Percentiles rank a stretch among this genome's conserved stretches.
phyloP scores from a whole-genome alignment of 495 filamentous ascomycete genomes.

The Chaetomium cochliodes region DNA sequence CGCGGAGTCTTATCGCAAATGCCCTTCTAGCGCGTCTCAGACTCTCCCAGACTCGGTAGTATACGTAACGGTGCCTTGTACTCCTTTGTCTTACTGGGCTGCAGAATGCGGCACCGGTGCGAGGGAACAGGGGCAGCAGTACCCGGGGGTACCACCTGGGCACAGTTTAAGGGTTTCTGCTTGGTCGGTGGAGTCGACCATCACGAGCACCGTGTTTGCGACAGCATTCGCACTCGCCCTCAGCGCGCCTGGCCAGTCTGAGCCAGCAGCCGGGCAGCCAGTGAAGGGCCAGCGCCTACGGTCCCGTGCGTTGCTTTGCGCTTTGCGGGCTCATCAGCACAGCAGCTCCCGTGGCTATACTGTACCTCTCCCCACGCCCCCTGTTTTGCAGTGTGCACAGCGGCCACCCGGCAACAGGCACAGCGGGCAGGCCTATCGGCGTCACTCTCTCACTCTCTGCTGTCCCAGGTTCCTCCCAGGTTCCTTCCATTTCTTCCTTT shows the following conservation, averaged over 20 bases:
- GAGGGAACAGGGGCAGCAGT: slow-evolving; percentile 5
- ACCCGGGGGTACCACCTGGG: slow-evolving; percentile 26
- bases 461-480: slow-evolving; percentile 22
- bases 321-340: slow-evolving; percentile 15
- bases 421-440: slow-evolving; percentile 22
- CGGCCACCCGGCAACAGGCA: slow-evolving; percentile 18
- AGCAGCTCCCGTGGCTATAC: slow-evolving; percentile 10
- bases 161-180: slow-evolving; percentile 3
- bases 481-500: slow-evolving; percentile 27
- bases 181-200: slow-evolving; percentile 20
- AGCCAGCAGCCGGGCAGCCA: too few species aligned
- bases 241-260: neutral
- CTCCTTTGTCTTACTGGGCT: slow-evolving; percentile 14
- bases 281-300: slow-evolving; percentile 6
- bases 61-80: slow-evolving; percentile 20
- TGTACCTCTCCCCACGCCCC: neutral
- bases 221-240: slow-evolving; percentile 18
- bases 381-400: slow-evolving; percentile 1
- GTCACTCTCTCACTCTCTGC: slow-evolving; percentile 18
- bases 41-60: neutral
- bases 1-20: slow-evolving; percentile 35
- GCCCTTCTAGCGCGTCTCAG: slow-evolving; percentile 30
- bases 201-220: slow-evolving; percentile 33
- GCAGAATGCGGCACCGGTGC: neutral
- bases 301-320: slow-evolving; percentile 17